Base-by-base conservation (phyloP, 352 stramenopile genomes). In the Phytopythium vexans region DNA sequence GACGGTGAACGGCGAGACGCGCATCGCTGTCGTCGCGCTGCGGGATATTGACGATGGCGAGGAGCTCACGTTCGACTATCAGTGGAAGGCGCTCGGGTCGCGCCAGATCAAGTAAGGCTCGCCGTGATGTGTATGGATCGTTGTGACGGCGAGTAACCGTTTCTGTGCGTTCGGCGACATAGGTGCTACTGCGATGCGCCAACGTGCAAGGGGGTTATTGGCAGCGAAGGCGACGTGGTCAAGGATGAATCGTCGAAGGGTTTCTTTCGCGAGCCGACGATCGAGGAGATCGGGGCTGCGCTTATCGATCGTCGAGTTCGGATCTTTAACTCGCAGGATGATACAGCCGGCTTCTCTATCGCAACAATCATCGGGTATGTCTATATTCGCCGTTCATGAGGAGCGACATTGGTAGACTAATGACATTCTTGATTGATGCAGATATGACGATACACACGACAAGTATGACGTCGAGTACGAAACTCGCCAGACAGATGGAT, bases 41-140 rank as follows among this genome's bases (percentile, higher is more conserved):
- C 77, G 79, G n/a, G 72, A 96, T 47, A 98, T 98, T 49, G 15
- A 66, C 8, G 56, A 64, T 4, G 81, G 82, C 5, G 91, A 98
- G 68, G 96, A 99, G 59, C 70, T 99, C 32, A 96, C 82, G 41
- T 98, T 98, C 57, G 95, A 99, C 66, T 99, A 99, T 60, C 96
- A 98, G 68, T 99, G 89, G 89, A 91, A 95, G 54, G 71, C 83
- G 8, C 73, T 95, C 6, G 85, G 85, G 5, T 90, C 82, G 1
- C 74, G 78, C 40, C 80, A 86, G 52, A 92, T 94, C 49, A 90
- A 73, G 61, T 78, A 58, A n/a, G 54, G 41, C 11, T 21, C n/a
- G 14, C 14, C 60, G 16, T 10, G 7, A n/a, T 27, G 1, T 12
- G 31, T n/a, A 0, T 45, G 15, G 15, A 33, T 27, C 8, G n/a